These are phyloP conservation scores for Hemileccinum impolitum DNA, from an alignment of 768 basidiomycete genomes.

Conservation along the genomic window DNA sequence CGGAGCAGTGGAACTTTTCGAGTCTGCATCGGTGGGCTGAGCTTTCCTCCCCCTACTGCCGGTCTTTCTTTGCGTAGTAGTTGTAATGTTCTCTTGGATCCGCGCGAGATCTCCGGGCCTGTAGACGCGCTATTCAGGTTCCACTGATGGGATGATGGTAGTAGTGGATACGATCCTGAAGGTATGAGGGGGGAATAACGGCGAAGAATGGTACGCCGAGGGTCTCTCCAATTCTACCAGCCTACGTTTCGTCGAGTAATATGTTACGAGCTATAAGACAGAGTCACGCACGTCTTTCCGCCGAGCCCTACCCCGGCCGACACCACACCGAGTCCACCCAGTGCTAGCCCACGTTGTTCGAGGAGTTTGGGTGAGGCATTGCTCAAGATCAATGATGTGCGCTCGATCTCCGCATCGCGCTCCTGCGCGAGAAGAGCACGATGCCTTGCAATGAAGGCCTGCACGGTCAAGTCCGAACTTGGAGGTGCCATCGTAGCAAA, in stretches of 20 bases:
- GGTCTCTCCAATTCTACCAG: constrained; percentile 86
- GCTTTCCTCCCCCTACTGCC: constrained; percentile 47
- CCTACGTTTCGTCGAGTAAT: constrained; percentile 47
- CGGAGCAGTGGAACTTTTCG: constrained; percentile 37
- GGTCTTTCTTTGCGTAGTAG: constrained; percentile 38
- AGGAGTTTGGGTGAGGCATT: constrained; percentile 81
- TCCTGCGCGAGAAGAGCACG: constrained; percentile 65
- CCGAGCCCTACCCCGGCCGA: constrained; percentile 83
- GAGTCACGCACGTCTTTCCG: constrained; percentile 72
- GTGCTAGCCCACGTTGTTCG: constrained; percentile 83
- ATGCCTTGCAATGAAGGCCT: constrained; percentile 66
- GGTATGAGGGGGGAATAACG: constrained; percentile 80
- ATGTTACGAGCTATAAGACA: background rate
- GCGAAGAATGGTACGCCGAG: constrained; percentile 68
- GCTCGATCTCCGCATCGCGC: constrained; percentile 79
- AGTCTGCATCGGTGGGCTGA: constrained; percentile 31
- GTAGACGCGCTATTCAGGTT: constrained; percentile 8
- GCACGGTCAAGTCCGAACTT: constrained; percentile 33
- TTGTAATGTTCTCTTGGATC: constrained; percentile 67
- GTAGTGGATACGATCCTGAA: constrained; percentile 52
- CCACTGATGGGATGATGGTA: background rate
- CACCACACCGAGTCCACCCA: constrained; percentile 68
- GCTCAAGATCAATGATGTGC: constrained; percentile 72
- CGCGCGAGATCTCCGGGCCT: constrained; percentile 89
- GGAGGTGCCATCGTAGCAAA: constrained; percentile 4